Evolutionary conservation across 805 yeast genomes (phyloP), one percentile per base, ranked within the genome.

Genomic region (Komagataella kurtzmanii): DNA sequence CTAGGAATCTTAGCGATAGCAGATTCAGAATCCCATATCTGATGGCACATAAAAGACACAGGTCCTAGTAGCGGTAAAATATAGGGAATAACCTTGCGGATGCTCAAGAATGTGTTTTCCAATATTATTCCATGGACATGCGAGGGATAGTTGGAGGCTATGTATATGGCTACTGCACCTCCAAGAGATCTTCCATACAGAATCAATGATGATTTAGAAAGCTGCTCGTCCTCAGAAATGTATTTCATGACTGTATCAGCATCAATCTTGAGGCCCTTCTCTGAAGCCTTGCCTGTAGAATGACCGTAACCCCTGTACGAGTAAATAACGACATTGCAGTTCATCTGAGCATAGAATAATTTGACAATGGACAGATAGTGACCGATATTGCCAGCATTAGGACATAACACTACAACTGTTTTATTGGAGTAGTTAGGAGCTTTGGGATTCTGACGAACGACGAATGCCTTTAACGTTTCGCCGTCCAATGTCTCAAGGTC

Each of bases 301-400:
- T 73, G 67, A 0, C 97, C 97, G 65, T 90, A 90, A 0, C 99
- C 98, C 58, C 99, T 71, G 65, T 91, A 91, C 1, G 95, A 87
- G 58, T 88, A 85, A 4, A 87, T 79, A 49, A 91, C 76, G 2
- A 89, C 96, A 64, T 90, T 88, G 66, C 81, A 79, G 12, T 80
- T 78, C 65, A 83, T 74, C 44, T 72, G 67, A 49, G 72, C 67
- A 65, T 79, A 86, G 55, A 90, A 80, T 7, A 83, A 64, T 49
- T 81, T 73, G 2, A 86, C 95, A 7, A 88, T 77, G 1, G 97
- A 96, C 49, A 91, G 69, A 24, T 85, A 82, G 61, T 88, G 88
- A 17, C 98, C 98, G 56, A 91, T 91, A 64, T 93, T 91, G 4
- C 98, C 98, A 1, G 97, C 97, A 66, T 91, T 91, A 3, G 98